Evolutionary conservation across 2,329 filamentous ascomycete genomes (phyloP).

Genomic region (Teratosphaeria gauchensis): DNA sequence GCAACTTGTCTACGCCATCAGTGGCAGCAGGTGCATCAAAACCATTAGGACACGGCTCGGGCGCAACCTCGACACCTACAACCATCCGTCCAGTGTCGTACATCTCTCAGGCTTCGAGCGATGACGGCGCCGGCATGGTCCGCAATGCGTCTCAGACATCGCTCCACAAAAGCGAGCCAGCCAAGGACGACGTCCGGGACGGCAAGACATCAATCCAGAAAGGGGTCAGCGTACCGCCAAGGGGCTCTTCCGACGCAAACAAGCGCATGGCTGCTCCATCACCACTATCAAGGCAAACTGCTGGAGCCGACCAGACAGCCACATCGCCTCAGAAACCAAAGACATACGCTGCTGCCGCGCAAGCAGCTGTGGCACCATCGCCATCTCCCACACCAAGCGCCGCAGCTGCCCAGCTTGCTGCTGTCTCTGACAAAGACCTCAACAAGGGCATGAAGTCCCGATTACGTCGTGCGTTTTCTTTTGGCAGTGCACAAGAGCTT

Average conservation of each 20-base stretch:
- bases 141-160: conserved; percentile 9
- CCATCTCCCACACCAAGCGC: conserved; percentile 43
- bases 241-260: conserved; percentile 30
- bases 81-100: conserved; percentile 24
- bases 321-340: conserved; percentile 19
- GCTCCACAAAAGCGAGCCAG: conserved; percentile 5
- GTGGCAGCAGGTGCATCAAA: conserved; percentile 13
- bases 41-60: conserved; percentile 17
- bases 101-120: conserved; percentile 27
- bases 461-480: conserved; percentile 85
- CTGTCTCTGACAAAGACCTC: conserved; percentile 72
- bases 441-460: conserved; percentile 77
- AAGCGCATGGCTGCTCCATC: conserved; percentile 37
- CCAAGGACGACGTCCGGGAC: conserved; percentile 5
- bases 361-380: conserved; percentile 11
- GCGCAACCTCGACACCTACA: conserved; percentile 21
- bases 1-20: conserved; percentile 11
- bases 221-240: conserved; percentile 20
- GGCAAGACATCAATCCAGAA: conserved; percentile 1
- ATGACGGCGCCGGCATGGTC: conserved; percentile 16
- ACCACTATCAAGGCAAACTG: conserved; percentile 37
- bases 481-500: conserved; percentile 88
- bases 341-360: conserved; percentile 23
- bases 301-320: conserved; percentile 19
- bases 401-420: conserved; percentile 74